phyloP scores from a whole-genome alignment of 495 filamentous ascomycete genomes.

The Lasiosphaeris hirsuta region DNA sequence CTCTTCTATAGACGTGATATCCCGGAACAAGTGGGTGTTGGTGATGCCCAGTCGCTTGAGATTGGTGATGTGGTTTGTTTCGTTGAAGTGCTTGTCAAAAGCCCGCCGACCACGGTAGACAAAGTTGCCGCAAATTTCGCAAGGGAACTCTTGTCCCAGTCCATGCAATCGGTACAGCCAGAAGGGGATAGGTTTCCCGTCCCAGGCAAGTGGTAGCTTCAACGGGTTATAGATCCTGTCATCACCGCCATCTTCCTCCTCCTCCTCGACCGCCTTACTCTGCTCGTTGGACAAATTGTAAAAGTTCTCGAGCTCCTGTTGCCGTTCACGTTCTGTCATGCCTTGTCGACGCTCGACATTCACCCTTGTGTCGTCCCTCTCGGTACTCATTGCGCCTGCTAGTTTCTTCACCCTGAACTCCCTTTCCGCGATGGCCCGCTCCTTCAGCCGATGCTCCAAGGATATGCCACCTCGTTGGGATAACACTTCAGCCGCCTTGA shows the following conservation, averaged over 20 bases:
- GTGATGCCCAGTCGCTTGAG: conserved; percentile 91
- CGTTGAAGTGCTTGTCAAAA: conserved; percentile 98
- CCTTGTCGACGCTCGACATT: conserved; percentile 94
- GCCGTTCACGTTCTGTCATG: conserved; percentile 92
- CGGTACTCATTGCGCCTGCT: conserved; percentile 68
- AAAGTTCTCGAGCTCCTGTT: conserved; percentile 86
- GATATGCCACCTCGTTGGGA: conserved; percentile 29
- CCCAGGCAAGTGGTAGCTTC: conserved; percentile 93
- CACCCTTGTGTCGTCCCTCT: conserved; percentile 78
- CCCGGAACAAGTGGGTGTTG: conserved; percentile 86
- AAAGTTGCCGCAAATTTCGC: conserved; percentile 96
- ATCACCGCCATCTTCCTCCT: conserved; percentile 57
- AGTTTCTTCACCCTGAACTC: conserved; percentile 80
- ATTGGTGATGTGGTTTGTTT: conserved; percentile 86
- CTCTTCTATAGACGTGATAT: conserved; percentile 89
- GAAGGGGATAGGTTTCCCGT: conserved; percentile 97
- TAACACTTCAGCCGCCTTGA: conserved; percentile 67
- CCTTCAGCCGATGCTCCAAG: conserved; percentile 64
- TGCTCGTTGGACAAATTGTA: conserved; percentile 52
- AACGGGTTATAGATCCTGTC: conserved; percentile 95
- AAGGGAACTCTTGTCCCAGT: conserved; percentile 89
- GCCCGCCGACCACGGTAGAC: conserved; percentile 95
- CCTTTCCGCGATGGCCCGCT: conserved; percentile 84
- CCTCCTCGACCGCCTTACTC: conserved; percentile 41
- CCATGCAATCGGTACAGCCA: conserved; percentile 98